These are phyloP conservation scores for Leishmania turanica DNA, from an alignment of 208 protist genomes.

Conservation along the genomic window DNA sequence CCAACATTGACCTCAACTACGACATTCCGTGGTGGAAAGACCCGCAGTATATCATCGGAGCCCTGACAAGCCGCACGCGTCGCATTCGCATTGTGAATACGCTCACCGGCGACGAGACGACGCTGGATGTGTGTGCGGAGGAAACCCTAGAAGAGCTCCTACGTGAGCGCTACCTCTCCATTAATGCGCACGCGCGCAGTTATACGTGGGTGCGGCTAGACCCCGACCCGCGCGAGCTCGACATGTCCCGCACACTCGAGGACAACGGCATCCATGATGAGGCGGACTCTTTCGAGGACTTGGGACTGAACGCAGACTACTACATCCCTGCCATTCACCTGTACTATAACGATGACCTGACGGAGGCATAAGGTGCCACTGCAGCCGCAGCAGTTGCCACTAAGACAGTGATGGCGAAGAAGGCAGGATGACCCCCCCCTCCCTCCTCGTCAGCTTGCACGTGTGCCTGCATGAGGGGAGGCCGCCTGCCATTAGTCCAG, in stretches of 20 bases:
- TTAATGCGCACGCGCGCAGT: constrained; percentile 92
- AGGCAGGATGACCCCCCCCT: not conserved
- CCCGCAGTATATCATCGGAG: constrained; percentile 79
- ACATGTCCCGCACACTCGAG: constrained; percentile 90
- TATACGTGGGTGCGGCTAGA: constrained; percentile 94
- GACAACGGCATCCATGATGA: constrained; percentile 93
- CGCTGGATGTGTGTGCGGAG: constrained; percentile 92
- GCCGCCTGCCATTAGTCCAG: not conserved
- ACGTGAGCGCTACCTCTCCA: constrained; percentile 80
- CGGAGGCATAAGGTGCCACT: constrained; percentile 52
- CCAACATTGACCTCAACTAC: constrained; percentile 81
- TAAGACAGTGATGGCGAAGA: not conserved
- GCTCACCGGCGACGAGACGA: constrained; percentile 85
- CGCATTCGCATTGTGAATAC: constrained; percentile 93
- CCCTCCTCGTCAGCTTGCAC: not conserved
- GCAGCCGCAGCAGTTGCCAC: not conserved
- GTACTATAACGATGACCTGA: constrained; percentile 95
- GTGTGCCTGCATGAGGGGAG: not conserved
- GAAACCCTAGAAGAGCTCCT: constrained; percentile 92
- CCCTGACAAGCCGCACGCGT: constrained; percentile 87
- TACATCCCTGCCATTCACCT: constrained; percentile 93
- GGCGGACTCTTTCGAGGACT: constrained; percentile 84
- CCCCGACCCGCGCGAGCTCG: constrained; percentile 71
- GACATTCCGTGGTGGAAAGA: constrained; percentile 94
- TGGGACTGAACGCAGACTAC: constrained; percentile 91